Base-by-base conservation (phyloP, 768 basidiomycete genomes). In the Russula griseocarnosa region DNA sequence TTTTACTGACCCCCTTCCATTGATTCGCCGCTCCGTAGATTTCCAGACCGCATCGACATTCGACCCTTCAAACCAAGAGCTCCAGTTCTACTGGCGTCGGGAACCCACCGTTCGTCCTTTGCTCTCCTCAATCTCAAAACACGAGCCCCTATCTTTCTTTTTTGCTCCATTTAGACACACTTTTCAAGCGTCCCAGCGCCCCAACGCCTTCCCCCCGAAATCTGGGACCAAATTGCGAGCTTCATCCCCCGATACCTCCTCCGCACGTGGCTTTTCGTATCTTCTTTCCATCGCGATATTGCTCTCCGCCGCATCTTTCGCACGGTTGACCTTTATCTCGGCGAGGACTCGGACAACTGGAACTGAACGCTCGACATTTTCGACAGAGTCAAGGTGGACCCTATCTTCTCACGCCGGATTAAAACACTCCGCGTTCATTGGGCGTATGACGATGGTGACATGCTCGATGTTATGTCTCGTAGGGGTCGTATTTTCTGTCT, bases 371-470 rank as follows among this genome's bases (percentile, higher is more conserved):
- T 87, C 34, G 87, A 87, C 69, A 82, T 88, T 55, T 84, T 87
- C 65, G 86, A 87, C 71, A 75, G 84, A 22, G 86, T 82, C 49
- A 87, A 86, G 72, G 77, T 74, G 1, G 87, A 88, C 68, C 78
- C 82, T 1, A 73, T 78, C 4, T 87, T 88, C 70, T 86, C 86
- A 5, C 78, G 78, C 60, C 76, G 79, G 13, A 81, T 88, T 38
- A 85, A 83, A 69, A 78, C 79, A 13, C 75, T 88, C 32, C 74
- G 86, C 34, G 71, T 88, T 16, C 86, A 88, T 70, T 87, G 86
- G 85, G 81, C 85, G 10, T 85, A 84, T 67, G 85, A 86, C 69
- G 85, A 86, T 67, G 84, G 84, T 2, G 85, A 87, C 60, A 83
- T 85, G 79, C 75, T 86, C 16, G 84, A 84, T 68, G 72, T 86